Conservation (phyloP, 768 basidiomycete species). For the Lactarius deliciosus region DNA sequence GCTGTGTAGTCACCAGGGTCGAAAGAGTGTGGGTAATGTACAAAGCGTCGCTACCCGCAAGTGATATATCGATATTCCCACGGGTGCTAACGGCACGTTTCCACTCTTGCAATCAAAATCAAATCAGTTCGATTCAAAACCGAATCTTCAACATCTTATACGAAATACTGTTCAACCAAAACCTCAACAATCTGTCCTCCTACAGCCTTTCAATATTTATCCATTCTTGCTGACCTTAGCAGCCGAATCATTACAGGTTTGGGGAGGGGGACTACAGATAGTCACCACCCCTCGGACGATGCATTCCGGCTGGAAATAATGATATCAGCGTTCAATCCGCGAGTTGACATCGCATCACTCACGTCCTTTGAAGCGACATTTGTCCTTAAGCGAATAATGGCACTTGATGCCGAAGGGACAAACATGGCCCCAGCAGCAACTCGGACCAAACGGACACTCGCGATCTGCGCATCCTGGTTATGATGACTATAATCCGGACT, state of each 20-base stretch:
- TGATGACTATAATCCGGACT: background rate
- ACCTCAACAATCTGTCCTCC: background rate
- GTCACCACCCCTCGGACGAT: constrained; percentile 32
- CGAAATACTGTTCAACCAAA: constrained; percentile 15
- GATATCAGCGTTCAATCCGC: background rate
- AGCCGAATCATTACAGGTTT: background rate
- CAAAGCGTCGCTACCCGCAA: background rate
- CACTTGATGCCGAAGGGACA: constrained; percentile 65
- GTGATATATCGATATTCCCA: constrained; percentile 66
- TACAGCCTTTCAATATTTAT: constrained; percentile 4
- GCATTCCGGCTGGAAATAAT: constrained; percentile 42
- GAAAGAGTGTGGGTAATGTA: background rate
- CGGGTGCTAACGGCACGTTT: constrained; percentile 52
- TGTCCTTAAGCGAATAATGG: constrained; percentile 71
- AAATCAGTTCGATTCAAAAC: constrained; percentile 18
- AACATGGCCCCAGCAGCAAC: constrained; percentile 81
- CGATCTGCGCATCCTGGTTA: constrained; percentile 45
- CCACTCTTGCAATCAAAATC: constrained; percentile 33
- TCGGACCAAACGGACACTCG: constrained; percentile 70
- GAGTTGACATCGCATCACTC: constrained; percentile 30
- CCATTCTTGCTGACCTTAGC: constrained; percentile 8
- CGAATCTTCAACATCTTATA: constrained; percentile 1
- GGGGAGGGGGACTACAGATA: background rate
- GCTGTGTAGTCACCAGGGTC: constrained; percentile 48
- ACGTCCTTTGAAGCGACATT: constrained; percentile 86